A percentile compares a stretch with the other conserved stretches of the same genome.
These are phyloP conservation scores for Aciculoconidium aculeatum DNA, from an alignment of 805 yeast genomes.

Conservation along the genomic window DNA sequence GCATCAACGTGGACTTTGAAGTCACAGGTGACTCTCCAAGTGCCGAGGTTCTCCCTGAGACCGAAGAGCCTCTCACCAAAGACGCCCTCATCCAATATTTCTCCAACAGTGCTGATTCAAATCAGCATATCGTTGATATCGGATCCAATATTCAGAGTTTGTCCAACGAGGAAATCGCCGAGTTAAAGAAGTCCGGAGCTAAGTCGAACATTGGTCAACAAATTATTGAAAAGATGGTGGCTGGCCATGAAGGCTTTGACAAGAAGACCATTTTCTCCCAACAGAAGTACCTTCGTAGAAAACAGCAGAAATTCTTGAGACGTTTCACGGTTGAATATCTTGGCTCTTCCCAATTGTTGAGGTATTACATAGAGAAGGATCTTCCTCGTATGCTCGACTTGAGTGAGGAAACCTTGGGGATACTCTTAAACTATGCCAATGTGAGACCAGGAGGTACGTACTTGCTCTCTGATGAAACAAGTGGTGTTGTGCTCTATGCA, in stretches of 20 bases:
- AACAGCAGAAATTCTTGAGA: slow-evolving; percentile 85
- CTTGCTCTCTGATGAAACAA: slow-evolving; percentile 87
- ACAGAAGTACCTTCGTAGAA: slow-evolving; percentile 85
- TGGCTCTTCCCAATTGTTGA: slow-evolving; percentile 63
- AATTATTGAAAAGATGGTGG: slow-evolving; percentile 75
- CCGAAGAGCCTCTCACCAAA: slow-evolving; percentile 27
- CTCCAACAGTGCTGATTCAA: slow-evolving; percentile 48
- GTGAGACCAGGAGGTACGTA: slow-evolving; percentile 87
- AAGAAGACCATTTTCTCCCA: slow-evolving; percentile 87
- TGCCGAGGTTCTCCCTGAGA: slow-evolving; percentile 17
- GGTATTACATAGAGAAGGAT: slow-evolving; percentile 74
- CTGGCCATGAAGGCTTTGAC: slow-evolving; percentile 79
- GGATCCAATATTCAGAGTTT: slow-evolving; percentile 71
- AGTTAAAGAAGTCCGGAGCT: slow-evolving; percentile 66
- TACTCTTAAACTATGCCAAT: slow-evolving; percentile 72
- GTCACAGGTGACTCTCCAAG: slow-evolving; percentile 22
- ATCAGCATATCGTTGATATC: slow-evolving; percentile 61
- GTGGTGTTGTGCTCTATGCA: slow-evolving; percentile 81
- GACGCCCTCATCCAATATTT: slow-evolving; percentile 33
- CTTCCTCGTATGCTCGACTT: slow-evolving; percentile 66
- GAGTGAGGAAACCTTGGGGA: slow-evolving; percentile 79
- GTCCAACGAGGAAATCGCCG: slow-evolving; percentile 76
- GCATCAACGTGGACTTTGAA: slow-evolving; percentile 21
- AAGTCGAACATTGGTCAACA: slow-evolving; percentile 60
- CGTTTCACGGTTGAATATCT: slow-evolving; percentile 78